Percentiles rank a stretch among this genome's conserved stretches.
These are phyloP conservation scores for Heliosperma pusillum DNA, from an alignment of 148 eudicot species.

Conservation along the genomic window DNA sequence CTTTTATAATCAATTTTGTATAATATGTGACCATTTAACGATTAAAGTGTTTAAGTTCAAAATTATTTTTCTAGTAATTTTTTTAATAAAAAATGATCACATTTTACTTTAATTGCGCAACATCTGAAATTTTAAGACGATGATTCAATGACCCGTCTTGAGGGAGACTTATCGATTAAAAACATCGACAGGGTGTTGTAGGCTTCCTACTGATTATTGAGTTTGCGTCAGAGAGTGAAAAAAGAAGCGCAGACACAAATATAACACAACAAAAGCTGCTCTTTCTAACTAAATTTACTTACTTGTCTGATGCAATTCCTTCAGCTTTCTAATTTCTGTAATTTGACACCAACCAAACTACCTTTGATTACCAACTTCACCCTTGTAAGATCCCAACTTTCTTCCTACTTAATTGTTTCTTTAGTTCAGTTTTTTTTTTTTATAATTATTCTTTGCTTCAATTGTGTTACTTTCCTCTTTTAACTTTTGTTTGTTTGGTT, in stretches of 20 bases:
- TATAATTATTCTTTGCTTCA: constrained; percentile 4
- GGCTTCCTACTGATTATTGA: not conserved
- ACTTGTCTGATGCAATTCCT: not conserved
- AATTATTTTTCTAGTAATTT: too few relatives aligned
- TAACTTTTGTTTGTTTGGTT: not conserved
- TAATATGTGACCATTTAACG: too few relatives aligned
- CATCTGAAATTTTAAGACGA: too few relatives aligned
- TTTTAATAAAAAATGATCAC: too few relatives aligned
- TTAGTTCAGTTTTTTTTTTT: not conserved
- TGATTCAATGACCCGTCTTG: too few relatives aligned
- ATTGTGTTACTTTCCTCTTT: not conserved
- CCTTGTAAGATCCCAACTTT: constrained; percentile 16
- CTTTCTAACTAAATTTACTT: not conserved
- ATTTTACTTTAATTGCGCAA: too few relatives aligned
- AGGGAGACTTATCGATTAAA: too few relatives aligned
- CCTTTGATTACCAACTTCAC: too few relatives aligned
- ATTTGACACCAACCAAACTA: not conserved
- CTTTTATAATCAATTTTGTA: too few relatives aligned
- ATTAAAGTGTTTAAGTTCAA: too few relatives aligned
- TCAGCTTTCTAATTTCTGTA: constrained; percentile 1
- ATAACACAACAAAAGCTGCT: constrained; percentile 19
- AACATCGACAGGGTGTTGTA: not conserved
- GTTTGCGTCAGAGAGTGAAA: constrained; percentile 17
- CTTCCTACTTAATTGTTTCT: not conserved
- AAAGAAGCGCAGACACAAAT: not conserved